Evolutionary conservation across 192 early-diverging fungal species (phyloP).

Genomic region (Lobosporangium transversale): DNA sequence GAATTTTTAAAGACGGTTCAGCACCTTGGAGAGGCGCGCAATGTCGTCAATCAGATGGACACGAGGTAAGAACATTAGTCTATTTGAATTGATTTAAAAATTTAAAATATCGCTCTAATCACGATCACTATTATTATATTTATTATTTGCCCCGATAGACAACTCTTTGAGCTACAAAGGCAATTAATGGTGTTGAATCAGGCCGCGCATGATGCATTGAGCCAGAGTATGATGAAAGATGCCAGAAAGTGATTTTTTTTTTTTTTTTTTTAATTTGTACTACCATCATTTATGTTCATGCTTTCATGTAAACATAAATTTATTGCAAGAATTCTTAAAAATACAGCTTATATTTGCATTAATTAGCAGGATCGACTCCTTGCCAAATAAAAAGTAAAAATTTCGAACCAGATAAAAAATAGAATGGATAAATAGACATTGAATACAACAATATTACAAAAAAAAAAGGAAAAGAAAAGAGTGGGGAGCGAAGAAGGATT

Average conservation of each 20-base stretch:
- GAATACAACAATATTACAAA: background rate
- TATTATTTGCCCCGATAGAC: constrained; percentile 13
- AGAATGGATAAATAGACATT: background rate
- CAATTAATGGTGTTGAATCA: constrained; percentile 23
- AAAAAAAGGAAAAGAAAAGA: constrained; percentile 4
- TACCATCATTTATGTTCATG: too few species aligned
- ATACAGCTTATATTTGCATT: background rate
- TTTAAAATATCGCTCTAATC: background rate
- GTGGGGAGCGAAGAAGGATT: background rate
- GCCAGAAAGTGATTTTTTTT: too few species aligned
- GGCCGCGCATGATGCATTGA: constrained; percentile 13
- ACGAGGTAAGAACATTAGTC: constrained; percentile 7
- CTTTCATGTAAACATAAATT: too few species aligned
- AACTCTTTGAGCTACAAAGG: constrained; percentile 32
- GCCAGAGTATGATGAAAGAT: constrained; percentile 6
- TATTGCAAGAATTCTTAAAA: background rate
- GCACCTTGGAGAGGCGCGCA: constrained; percentile 19
- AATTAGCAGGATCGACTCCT: too few species aligned
- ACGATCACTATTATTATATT: background rate
- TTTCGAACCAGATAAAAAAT: too few species aligned
- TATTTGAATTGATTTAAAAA: background rate
- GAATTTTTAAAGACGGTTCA: constrained; percentile 13
- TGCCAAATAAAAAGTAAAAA: constrained; percentile 1
- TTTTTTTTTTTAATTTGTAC: too few species aligned
- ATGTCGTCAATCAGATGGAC: constrained; percentile 12